These are phyloP conservation scores for Tetraselmis chui DNA, from an alignment of 139 green algal genomes.

Conservation along the genomic window DNA sequence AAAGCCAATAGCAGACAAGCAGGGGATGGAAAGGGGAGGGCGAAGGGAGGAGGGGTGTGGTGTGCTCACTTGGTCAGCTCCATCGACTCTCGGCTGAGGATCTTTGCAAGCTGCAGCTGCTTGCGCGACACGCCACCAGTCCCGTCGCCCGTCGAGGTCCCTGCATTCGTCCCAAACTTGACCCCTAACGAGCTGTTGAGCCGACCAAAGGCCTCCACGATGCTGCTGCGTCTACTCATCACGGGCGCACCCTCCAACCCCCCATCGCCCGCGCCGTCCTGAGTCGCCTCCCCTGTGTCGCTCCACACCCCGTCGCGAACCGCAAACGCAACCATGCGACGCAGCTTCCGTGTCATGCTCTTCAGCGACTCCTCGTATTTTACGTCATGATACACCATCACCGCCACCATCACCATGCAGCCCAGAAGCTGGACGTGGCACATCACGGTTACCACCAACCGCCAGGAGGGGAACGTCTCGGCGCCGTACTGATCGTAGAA, in stretches of 20 bases:
- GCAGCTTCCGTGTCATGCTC: not conserved
- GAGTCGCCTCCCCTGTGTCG: not conserved
- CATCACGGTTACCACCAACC: not conserved
- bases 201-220: no score
- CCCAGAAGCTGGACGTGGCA: not conserved
- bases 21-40: no score
- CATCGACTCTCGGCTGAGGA: not conserved
- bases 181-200: no score
- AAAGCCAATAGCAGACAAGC: no score
- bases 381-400: not conserved
- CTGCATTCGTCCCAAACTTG: not conserved
- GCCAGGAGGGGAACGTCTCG: not conserved
- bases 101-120: not conserved
- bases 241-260: no score
- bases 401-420: not conserved
- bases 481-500: not conserved
- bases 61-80: not conserved
- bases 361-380: not conserved
- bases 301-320: not conserved
- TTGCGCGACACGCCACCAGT: not conserved
- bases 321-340: not conserved
- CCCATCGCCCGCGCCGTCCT: no score
- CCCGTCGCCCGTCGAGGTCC: not conserved
- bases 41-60: no score
- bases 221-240: not conserved